Base-by-base conservation (phyloP, 352 stramenopile species). In the Phytophthora agathidicida region DNA sequence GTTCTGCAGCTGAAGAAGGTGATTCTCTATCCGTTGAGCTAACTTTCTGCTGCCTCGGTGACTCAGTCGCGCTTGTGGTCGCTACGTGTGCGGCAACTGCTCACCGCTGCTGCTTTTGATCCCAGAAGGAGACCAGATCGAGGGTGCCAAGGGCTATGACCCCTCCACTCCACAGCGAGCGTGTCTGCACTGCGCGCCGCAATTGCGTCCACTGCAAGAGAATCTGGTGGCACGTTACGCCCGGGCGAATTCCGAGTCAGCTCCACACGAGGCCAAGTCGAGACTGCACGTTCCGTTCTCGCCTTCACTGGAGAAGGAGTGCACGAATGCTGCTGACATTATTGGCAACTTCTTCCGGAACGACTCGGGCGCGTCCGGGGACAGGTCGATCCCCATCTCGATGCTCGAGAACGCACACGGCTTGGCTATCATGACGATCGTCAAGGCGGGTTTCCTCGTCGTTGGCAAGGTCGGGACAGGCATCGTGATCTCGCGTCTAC, bases 401-500 rank as follows among this genome's bases (percentile, higher is more conserved):
- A 71, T 88, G 47, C 51, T 88, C 11, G 44, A 86, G 33, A 78
- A 82, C 7, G 78, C 78, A 7, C 67, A 81, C 3, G 78, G 78
- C 5, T 54, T 88, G 16, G 78, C 78, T 3, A 72, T 86, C 38
- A 80, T 84, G 59, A 84, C 75, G 19, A 76, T 83, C 47, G 44
- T 79, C 41, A 83, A 80, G 48, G 71, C 69, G 3, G 75, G 73
- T 0, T 87, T 93, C 32, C 41, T 93, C 19, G 19, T 87, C n/a
- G 62, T 73, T 3, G 83, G 79, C 19, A 88, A 86, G 32, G 58
- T 87, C 3, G 83, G 83, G 22, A 88, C 75, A 4, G 83, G 83
- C 23, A 68, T 98, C 26, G 89, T 97, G 6, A 71, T 98, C 11
- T 80, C 88, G 5, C 73, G 85, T 8, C 57, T 96, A 1, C 28